Evolutionary conservation across 768 basidiomycete species (phyloP).

Genomic region (Suillus fuscotomentosus): DNA sequence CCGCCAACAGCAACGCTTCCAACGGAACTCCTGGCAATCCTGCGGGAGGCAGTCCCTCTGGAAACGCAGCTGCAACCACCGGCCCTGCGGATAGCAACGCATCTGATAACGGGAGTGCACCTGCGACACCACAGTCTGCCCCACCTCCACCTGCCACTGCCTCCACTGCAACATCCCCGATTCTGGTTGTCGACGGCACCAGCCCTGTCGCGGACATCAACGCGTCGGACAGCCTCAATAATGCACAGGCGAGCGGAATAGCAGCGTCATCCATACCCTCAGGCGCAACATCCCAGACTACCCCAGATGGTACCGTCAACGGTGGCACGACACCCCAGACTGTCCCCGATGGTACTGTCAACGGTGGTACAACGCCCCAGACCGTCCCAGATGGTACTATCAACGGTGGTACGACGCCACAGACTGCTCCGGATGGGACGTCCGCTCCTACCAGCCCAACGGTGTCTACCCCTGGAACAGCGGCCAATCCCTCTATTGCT

Average conservation of each 20-base stretch:
- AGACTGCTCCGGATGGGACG: not conserved
- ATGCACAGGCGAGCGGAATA: not conserved
- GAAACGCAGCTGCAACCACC: not conserved
- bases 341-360: not conserved
- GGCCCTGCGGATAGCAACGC: not conserved
- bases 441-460: not conserved
- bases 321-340: not conserved
- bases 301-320: not conserved
- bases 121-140: not conserved
- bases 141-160: not conserved
- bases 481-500: not conserved
- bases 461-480: not conserved
- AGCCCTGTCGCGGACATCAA: not conserved
- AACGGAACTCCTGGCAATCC: not conserved
- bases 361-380: not conserved
- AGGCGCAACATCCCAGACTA: not conserved
- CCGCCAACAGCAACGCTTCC: not conserved
- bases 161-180: not conserved
- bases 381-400: not conserved
- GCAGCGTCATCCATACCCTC: not conserved
- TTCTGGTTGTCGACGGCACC: not conserved
- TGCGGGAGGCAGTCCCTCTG: not conserved
- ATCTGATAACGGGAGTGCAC: not conserved
- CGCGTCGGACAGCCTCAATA: too few relatives aligned
- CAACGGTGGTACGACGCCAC: not conserved